Percentiles rank a stretch among this genome's conserved stretches.
Conservation (phyloP, 805 yeast species). For the Starmerella floris region DNA sequence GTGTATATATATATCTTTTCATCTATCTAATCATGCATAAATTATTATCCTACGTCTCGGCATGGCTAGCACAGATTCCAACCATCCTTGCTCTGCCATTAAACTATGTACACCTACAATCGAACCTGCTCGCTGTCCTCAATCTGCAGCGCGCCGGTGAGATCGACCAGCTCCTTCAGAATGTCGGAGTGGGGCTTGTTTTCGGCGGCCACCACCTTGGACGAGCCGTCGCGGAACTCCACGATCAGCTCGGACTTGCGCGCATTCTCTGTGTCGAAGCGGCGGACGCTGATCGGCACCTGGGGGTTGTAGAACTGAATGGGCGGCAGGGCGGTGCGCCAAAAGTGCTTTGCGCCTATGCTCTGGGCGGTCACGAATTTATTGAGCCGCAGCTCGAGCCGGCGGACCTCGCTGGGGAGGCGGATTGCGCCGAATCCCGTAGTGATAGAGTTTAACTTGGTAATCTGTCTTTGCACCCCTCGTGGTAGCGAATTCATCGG, state of each 20-base stretch:
- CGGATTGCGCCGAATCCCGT: constrained; percentile 25
- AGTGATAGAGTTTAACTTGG: constrained; percentile 22
- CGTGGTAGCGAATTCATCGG: constrained; percentile 17
- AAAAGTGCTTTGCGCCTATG: constrained; percentile 41
- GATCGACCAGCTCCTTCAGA: constrained; percentile 40
- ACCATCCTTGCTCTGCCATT: no score
- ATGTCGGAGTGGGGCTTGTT: constrained; percentile 39
- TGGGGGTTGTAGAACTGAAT: constrained; percentile 73
- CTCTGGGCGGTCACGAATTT: constrained; percentile 13
- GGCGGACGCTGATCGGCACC: constrained; percentile 44
- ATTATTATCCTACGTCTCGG: no score
- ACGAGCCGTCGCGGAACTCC: constrained; percentile 30
- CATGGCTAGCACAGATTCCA: no score
- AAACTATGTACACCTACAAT: constrained; percentile 1
- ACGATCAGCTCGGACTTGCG: constrained; percentile 32
- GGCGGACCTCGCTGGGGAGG: constrained; percentile 20
- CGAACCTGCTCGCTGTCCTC: constrained; percentile 21
- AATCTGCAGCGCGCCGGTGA: constrained; percentile 41
- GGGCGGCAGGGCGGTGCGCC: constrained; percentile 63
- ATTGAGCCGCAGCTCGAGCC: constrained; percentile 21
- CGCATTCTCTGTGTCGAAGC: constrained; percentile 40
- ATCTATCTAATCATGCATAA: no score
- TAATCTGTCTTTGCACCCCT: constrained; percentile 23
- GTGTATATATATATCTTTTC: no score
- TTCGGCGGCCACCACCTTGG: constrained; percentile 41